phyloP scores from a whole-genome alignment of 352 stramenopile genomes.

The Phytophthora cactorum region DNA sequence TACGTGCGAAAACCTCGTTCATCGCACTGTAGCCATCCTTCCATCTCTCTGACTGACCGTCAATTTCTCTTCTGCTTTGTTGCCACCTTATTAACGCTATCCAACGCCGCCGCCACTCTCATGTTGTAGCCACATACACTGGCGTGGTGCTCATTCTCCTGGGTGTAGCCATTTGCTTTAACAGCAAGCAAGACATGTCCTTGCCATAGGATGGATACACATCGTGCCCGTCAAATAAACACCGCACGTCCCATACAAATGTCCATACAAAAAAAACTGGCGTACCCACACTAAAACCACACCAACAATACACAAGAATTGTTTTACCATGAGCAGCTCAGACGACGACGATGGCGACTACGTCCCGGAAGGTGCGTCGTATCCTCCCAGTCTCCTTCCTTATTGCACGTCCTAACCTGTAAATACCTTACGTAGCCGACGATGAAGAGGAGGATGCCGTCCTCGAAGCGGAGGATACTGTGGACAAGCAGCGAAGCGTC shows the following conservation, averaged over 20 bases:
- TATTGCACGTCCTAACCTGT: neutral
- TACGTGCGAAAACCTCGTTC: conserved; percentile 35
- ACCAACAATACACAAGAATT: neutral
- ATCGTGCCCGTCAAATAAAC: neutral
- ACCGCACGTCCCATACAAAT: conserved; percentile 21
- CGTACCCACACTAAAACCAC: conserved; percentile 4
- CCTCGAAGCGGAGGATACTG: neutral
- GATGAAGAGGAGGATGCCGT: conserved; percentile 18
- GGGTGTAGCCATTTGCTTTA: conserved; percentile 71
- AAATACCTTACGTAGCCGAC: conserved; percentile 6
- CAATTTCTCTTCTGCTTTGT: neutral
- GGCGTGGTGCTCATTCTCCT: conserved; percentile 70
- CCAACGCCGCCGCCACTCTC: neutral
- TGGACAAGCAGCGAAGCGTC: conserved; percentile 27
- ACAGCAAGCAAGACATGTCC: conserved; percentile 47
- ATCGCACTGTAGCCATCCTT: neutral
- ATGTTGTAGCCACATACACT: conserved; percentile 56
- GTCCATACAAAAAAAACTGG: conserved; percentile 8
- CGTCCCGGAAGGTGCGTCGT: conserved; percentile 56
- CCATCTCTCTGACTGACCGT: neutral
- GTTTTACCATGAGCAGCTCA: conserved; percentile 55
- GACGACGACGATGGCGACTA: conserved; percentile 76
- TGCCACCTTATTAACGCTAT: neutral
- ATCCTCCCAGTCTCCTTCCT: neutral
- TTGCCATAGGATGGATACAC: neutral